These are phyloP conservation scores for Penicillium egyptiacum DNA, from an alignment of 495 filamentous ascomycete species.

Conservation along the genomic window DNA sequence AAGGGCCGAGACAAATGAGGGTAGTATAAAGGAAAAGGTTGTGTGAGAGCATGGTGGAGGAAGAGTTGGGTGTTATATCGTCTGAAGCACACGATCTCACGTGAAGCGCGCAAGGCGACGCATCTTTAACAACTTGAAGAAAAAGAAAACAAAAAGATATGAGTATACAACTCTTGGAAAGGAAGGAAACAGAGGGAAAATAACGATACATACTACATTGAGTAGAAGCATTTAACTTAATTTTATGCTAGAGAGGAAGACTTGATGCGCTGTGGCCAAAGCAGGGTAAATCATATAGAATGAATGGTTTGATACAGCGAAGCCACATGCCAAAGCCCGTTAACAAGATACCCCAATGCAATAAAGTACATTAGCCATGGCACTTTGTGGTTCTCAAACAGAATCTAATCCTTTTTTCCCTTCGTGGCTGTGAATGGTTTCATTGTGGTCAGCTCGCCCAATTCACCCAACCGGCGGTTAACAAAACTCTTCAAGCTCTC, in stretches of 20 bases:
- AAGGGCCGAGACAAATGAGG: background rate
- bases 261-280: background rate
- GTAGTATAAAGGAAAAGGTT: background rate
- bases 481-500: conserved; percentile 24
- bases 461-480: conserved; percentile 19
- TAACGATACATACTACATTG: background rate
- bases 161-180: background rate
- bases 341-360: background rate
- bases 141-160: background rate
- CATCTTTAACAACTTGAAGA: background rate
- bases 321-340: background rate
- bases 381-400: background rate
- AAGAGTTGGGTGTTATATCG: background rate
- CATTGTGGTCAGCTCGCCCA: conserved; percentile 1
- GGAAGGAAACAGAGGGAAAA: background rate
- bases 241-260: background rate
- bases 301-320: background rate
- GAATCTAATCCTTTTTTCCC: conserved; percentile 2
- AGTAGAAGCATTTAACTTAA: background rate
- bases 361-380: background rate
- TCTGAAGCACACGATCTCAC: background rate
- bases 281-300: background rate
- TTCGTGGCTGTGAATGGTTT: background rate
- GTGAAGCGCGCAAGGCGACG: background rate
- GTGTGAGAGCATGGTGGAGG: background rate